Percentiles rank a stretch among this genome's conserved stretches.
Evolutionary conservation across 2,329 filamentous ascomycete genomes (phyloP).

Genomic region (Pestalotiopsis sp.): DNA sequence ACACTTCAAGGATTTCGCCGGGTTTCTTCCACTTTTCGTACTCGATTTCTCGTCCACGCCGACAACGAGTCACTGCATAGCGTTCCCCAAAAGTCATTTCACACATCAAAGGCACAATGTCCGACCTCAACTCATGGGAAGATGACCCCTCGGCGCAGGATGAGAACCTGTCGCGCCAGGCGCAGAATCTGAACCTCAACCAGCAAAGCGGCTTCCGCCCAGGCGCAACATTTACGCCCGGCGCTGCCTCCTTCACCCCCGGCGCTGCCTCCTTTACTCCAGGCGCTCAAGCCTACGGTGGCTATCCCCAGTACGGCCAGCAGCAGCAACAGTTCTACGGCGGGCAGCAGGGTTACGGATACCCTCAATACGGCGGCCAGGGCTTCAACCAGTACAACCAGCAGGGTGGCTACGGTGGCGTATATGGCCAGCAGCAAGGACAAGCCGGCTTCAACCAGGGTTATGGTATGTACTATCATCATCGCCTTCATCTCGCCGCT

Average conservation of each 20-base stretch:
- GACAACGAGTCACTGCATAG: not conserved
- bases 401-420: slow-evolving; percentile 37
- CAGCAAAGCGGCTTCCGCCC: slow-evolving; percentile 51
- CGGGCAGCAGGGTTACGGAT: slow-evolving; percentile 55
- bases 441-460: slow-evolving; percentile 41
- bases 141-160: slow-evolving; percentile 81
- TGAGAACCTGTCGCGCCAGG: slow-evolving; percentile 76
- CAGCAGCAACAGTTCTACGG: slow-evolving; percentile 60
- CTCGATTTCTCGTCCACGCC: not conserved
- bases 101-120: slow-evolving; percentile 60
- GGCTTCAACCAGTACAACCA: slow-evolving; percentile 47
- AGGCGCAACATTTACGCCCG: slow-evolving; percentile 60
- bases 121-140: slow-evolving; percentile 94
- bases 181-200: slow-evolving; percentile 77
- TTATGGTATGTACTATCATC: slow-evolving; percentile 37
- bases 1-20: not conserved
- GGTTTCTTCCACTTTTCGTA: not conserved
- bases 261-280: slow-evolving; percentile 74
- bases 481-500: not conserved
- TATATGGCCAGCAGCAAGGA: slow-evolving; percentile 44
- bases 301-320: slow-evolving; percentile 53
- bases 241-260: slow-evolving; percentile 62
- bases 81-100: not conserved
- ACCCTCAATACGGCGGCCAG: slow-evolving; percentile 51
- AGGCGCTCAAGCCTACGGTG: slow-evolving; percentile 68